Percentiles rank a stretch among this genome's conserved stretches.
phyloP scores from a whole-genome alignment of 495 filamentous ascomycete species.

The Alectoria sarmentosa region DNA sequence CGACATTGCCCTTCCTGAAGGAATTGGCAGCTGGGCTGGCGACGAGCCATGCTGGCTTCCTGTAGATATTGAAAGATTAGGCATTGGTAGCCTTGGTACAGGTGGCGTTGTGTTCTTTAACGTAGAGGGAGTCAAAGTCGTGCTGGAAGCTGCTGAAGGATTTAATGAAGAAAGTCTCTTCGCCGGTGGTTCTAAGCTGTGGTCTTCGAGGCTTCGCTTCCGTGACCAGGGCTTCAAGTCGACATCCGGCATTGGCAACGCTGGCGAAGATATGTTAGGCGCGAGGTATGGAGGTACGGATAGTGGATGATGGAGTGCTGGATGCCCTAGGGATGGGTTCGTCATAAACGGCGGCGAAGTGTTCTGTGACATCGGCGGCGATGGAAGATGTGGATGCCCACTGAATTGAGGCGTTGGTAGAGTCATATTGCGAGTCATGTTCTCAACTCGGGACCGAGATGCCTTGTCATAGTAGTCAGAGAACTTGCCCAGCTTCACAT shows the following conservation, averaged over 20 bases:
- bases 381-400: slow-evolving; percentile 43
- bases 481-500: slow-evolving; percentile 70
- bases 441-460: slow-evolving; percentile 28
- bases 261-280: slow-evolving; percentile 43
- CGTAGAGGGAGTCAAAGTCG: slow-evolving; percentile 32
- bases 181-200: slow-evolving; percentile 54
- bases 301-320: slow-evolving; percentile 30
- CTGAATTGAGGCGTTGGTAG: slow-evolving; percentile 21
- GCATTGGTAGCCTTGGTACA: slow-evolving; percentile 50
- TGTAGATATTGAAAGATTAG: slow-evolving; percentile 43
- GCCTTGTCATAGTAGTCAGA: slow-evolving; percentile 70
- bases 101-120: slow-evolving; percentile 26
- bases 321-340: slow-evolving; percentile 25
- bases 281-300: slow-evolving; percentile 36
- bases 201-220: slow-evolving; percentile 69
- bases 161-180: slow-evolving; percentile 49
- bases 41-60: slow-evolving; percentile 10
- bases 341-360: slow-evolving; percentile 35
- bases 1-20: slow-evolving; percentile 49
- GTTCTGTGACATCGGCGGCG: slow-evolving; percentile 44
- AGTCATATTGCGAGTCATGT: slow-evolving; percentile 12
- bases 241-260: slow-evolving; percentile 43
- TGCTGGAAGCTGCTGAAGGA: slow-evolving; percentile 28
- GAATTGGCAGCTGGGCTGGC: slow-evolving; percentile 26
- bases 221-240: slow-evolving; percentile 38